Evolutionary conservation across 257 asterid species (phyloP), one percentile per base, ranked within the genome.

Genomic region (Leptodermis oblonga): DNA sequence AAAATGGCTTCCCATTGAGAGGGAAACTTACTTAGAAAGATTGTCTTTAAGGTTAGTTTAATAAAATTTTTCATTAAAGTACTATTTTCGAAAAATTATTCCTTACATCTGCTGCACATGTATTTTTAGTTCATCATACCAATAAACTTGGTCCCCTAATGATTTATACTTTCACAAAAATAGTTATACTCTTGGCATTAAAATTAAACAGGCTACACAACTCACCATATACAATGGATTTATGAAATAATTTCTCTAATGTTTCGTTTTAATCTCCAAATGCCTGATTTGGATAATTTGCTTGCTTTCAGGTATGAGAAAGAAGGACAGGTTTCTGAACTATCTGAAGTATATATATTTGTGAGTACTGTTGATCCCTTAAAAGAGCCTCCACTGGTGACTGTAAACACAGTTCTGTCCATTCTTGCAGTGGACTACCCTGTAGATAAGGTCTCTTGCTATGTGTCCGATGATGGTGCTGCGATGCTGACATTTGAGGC

Each of bases 401-500:
- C 96, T 23, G 97, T 95, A 46, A 91, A 91, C 76, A 91, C 97
- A 4, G 92, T 91, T 72, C 86, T 91, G 33, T 91, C 97, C 56
- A 91, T 91, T 39, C 88, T 91, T 36, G 93, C 97, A 15, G 92
- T 87, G 61, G 97, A 91, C 69, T 90, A 90, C 75, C 97, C 97
- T 18, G 85, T 81, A 0, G 88, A 90, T 36, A 88, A 90, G 72
- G 92, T 90, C n/a, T 72, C 92, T 5, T 91, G 97, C 74, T 91
- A 91, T 53, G 88, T 88, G 37, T 91, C 97, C 1, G 97, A 91
- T 75, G 96, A 90, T 80, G 97, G 97, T 74, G 97, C 97, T 26
- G 86, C 97, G 45, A 86, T 92, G 95, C 92, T 89, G 73, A 87
- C 97, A 46, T 91, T 89, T 46, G 96, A 91, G 70, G 88, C 97